These are phyloP conservation scores for Acanthamoeba rhysodes DNA, from an alignment of 208 protist genomes.

Conservation along the genomic window DNA sequence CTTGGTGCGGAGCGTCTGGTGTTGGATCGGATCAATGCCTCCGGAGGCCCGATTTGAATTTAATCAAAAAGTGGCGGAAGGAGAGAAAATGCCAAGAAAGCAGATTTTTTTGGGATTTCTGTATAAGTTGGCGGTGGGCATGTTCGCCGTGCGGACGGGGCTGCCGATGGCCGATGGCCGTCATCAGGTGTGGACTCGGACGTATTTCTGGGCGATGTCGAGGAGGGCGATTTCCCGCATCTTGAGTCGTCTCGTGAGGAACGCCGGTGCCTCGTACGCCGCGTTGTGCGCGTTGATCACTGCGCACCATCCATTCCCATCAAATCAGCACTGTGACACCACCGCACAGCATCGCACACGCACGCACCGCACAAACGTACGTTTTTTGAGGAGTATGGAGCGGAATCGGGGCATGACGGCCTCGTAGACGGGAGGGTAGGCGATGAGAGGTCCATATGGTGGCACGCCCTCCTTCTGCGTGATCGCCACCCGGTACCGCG, in stretches of 20 bases:
- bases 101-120: no score
- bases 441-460: not conserved
- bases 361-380: not conserved
- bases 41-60: no score
- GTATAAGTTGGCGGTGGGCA: no score
- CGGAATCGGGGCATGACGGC: slow-evolving; percentile 44
- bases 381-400: slow-evolving; percentile 7
- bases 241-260: slow-evolving; percentile 28
- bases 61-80: no score
- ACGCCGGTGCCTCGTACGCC: slow-evolving; percentile 36
- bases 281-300: slow-evolving; percentile 44
- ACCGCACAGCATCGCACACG: not conserved
- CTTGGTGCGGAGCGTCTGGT: no score
- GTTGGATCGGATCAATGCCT: no score
- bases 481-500: slow-evolving; percentile 35
- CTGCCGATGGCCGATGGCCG: no score
- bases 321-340: not conserved
- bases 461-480: slow-evolving; percentile 34
- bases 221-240: slow-evolving; percentile 5
- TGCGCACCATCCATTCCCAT: not conserved
- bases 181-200: not conserved
- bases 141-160: no score
- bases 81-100: no score
- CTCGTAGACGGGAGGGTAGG: slow-evolving; percentile 17
- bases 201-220: slow-evolving; percentile 35